Base-by-base conservation (phyloP, 2,329 filamentous ascomycete species). In the Penicillium sp. region DNA sequence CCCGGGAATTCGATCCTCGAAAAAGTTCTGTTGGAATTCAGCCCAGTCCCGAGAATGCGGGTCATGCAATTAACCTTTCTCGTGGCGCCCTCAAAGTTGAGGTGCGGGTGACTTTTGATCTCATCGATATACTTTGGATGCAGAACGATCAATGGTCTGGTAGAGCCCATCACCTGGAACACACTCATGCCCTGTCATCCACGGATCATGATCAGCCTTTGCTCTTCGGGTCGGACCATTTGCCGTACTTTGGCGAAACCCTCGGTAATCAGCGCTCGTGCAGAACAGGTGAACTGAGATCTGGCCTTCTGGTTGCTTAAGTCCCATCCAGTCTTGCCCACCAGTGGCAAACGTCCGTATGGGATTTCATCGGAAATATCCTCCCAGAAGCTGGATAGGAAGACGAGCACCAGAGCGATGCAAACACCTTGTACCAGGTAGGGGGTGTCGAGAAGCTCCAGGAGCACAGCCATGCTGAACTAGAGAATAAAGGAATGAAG, bases 71-170 rank as follows among this genome's bases (percentile, higher is more conserved):
- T 16, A 39, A 60, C 67, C 56, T 64, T 68, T 33, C 47, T 53
- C 39, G 54, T 59, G 1, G 66, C 63, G 16, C 58, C 57, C 3
- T 60, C 45, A 45, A 70, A 70, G 48, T 52, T 48, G 18, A 71
- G 49, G 42, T 68, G 31, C 5, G 67, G 66, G 38, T 70, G 56
- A 42, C 53, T 67, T 48, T 70, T 70, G 53, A 71, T 55, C 52
- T 71, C 68, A 47, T 70, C 56, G 9, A 70, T 53, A 46, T 63
- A 68, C 21, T 57, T 61, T 4, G 64, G 66, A 31, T 70, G 65
- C 47, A 71, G 51, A 39, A 71, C 53, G 23, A 71, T 61, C 28
- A 68, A 53, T 6, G 62, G 61, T 10, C 47, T 45, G 8, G 54
- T 52, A 3, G 54, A 31, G 24, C 55, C 61, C 53, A 69, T 66